Conservation (phyloP, 1,139 yeast species). For the Saccharomyces pastorianus region DNA sequence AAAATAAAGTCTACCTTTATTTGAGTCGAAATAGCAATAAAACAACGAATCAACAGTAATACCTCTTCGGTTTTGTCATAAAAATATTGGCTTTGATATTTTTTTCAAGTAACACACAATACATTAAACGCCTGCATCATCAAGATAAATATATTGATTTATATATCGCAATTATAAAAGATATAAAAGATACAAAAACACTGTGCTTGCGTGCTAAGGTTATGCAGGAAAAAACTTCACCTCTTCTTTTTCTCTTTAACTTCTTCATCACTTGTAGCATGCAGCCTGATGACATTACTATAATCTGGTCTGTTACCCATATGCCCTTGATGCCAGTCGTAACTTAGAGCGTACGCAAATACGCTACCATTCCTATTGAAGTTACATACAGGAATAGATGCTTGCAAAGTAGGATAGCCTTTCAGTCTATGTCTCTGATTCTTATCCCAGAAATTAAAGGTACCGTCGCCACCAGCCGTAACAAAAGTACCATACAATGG, state of each 20-base stretch:
- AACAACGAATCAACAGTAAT: not conserved
- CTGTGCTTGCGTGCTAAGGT: not conserved
- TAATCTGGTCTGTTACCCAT: constrained; percentile 67
- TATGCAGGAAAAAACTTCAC: constrained; percentile 3
- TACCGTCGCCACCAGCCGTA: constrained; percentile 93
- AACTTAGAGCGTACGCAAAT: constrained; percentile 86
- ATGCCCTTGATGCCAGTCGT: constrained; percentile 93
- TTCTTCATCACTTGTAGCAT: constrained; percentile 79
- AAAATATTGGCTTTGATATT: too few species aligned
- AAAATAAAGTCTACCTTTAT: too few species aligned
- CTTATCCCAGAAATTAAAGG: constrained; percentile 94
- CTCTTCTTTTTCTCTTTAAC: constrained; percentile 67
- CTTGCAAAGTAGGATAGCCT: constrained; percentile 66
- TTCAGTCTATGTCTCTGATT: constrained; percentile 83
- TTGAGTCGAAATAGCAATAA: too few species aligned
- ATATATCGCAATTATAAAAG: not conserved
- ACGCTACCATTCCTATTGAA: constrained; percentile 80
- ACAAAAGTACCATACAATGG: constrained; percentile 86
- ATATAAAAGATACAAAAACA: not conserved
- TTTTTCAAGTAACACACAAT: too few species aligned
- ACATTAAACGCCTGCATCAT: not conserved
- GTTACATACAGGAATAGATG: constrained; percentile 67
- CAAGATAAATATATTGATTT: not conserved
- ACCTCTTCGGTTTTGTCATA: too few species aligned
- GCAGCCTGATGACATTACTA: constrained; percentile 72